Evolutionary conservation across 768 basidiomycete genomes (phyloP), one percentile per base, ranked within the genome.

Genomic region (Pleurotus giganteus): DNA sequence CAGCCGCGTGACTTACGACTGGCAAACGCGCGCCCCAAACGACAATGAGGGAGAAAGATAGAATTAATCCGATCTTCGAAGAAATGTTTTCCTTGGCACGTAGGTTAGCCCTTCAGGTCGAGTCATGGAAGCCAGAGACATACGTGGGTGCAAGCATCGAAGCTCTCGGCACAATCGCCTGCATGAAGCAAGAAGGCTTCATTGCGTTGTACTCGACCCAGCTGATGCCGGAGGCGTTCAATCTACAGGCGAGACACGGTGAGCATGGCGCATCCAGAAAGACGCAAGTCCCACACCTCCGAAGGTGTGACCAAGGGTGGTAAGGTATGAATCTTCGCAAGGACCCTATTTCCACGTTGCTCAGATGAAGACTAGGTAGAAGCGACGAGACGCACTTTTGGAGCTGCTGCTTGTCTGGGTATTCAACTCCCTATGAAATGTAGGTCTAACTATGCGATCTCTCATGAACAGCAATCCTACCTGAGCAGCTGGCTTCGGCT

Each of bases 151-250:
- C 92, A 94, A 0, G 91, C 92, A 61, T 91, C 88, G 63, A 96
- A 95, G 67, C 91, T 89, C 69, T 95, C 92, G n/a, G 93, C 94
- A 63, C 97, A 99, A 65, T 99, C 97, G 2, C 97, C 97, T 0
- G 97, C 97, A 58, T 99, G 97, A 2, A 99, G 80, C 32, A 99
- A 77, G 71, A 99, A 98, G 0, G 93, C 94, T 63, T 95, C 84
- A 58, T 92, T 91, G 17, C 78, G 78, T 61, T 97, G 89, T 2
- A 95, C 94, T 31, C 83, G 83, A 29, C 78, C 73, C 17, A 98
- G 75, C 58, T 95, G 92, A 65, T 85, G 78, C 47, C 93, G 80
- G 53, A 98, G 77, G 8, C 92, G 81, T 67, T 93, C 89, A 65
- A 93, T 88, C 91, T 91, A 51, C 24, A 19, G 28, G 28, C 32